A percentile compares a stretch with the other conserved stretches of the same genome.
Evolutionary conservation across 148 eudicot genomes (phyloP).

Genomic region (Cornus kousa): DNA sequence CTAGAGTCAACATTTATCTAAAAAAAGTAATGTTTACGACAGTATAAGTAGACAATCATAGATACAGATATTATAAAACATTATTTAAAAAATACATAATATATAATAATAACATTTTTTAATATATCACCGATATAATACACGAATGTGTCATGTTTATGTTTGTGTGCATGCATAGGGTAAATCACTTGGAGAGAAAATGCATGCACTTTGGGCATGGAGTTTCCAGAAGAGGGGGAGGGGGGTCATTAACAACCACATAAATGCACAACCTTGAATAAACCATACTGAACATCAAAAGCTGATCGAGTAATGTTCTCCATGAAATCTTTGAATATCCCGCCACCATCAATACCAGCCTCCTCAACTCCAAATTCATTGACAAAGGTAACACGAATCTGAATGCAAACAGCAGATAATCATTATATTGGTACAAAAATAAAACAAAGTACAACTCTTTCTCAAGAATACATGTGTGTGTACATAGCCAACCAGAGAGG

Average conservation of each 20-base stretch:
- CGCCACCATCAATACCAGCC: constrained; percentile 99
- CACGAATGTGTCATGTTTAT: too few relatives aligned
- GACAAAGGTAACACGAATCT: constrained; percentile 88
- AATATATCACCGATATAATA: too few relatives aligned
- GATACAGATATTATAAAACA: too few relatives aligned
- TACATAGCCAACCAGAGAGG: not conserved
- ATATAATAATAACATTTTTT: too few relatives aligned
- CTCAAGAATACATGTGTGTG: not conserved
- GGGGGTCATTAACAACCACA: not conserved
- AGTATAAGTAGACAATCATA: too few relatives aligned
- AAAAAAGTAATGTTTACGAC: too few relatives aligned
- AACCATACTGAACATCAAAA: constrained; percentile 92
- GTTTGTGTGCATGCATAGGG: too few relatives aligned
- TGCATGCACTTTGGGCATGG: too few relatives aligned
- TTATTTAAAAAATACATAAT: too few relatives aligned
- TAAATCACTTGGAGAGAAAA: too few relatives aligned
- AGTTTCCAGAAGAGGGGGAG: too few relatives aligned
- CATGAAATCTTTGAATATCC: constrained; percentile 98
- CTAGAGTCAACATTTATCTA: too few relatives aligned
- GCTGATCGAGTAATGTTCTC: constrained; percentile 93
- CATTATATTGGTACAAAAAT: not conserved
- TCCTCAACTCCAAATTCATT: constrained; percentile 99
- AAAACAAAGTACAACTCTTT: not conserved
- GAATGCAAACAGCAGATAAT: constrained; percentile 18
- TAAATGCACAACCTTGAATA: constrained; percentile 73